Evolutionary conservation across 345 rosid species (phyloP).

Genomic region (Euphorbia lathyris): DNA sequence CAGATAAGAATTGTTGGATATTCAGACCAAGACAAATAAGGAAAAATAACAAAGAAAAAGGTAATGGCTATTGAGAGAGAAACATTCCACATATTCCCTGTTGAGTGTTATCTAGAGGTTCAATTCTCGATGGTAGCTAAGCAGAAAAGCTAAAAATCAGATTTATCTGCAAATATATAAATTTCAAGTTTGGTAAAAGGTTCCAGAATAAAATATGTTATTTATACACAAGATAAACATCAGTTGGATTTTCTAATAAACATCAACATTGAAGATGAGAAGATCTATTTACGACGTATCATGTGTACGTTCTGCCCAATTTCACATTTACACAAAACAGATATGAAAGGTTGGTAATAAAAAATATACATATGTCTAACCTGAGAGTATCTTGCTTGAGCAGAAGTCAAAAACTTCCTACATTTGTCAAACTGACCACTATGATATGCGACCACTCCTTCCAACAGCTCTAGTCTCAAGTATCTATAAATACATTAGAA

Average conservation of each 20-base stretch:
- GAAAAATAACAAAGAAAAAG: background rate
- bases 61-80: background rate
- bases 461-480: constrained; percentile 82
- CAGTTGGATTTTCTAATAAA: background rate
- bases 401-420: constrained; percentile 57
- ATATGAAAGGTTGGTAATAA: no score
- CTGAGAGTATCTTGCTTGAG: constrained; percentile 69
- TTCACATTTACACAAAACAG: background rate
- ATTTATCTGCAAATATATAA: background rate
- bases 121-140: background rate
- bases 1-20: no score
- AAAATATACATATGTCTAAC: constrained; percentile 31
- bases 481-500: constrained; percentile 41
- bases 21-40: no score
- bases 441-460: constrained; percentile 94
- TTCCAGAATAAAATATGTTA: no score
- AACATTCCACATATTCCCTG: background rate
- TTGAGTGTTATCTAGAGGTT: background rate
- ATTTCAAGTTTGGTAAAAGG: background rate
- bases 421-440: constrained; percentile 65
- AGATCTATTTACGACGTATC: background rate
- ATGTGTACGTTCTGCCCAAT: background rate
- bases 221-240: background rate
- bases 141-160: background rate
- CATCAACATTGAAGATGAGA: background rate